Evolutionary conservation across 23 red algal genomes (phyloP).

Genomic region (Chondrus crispus): DNA sequence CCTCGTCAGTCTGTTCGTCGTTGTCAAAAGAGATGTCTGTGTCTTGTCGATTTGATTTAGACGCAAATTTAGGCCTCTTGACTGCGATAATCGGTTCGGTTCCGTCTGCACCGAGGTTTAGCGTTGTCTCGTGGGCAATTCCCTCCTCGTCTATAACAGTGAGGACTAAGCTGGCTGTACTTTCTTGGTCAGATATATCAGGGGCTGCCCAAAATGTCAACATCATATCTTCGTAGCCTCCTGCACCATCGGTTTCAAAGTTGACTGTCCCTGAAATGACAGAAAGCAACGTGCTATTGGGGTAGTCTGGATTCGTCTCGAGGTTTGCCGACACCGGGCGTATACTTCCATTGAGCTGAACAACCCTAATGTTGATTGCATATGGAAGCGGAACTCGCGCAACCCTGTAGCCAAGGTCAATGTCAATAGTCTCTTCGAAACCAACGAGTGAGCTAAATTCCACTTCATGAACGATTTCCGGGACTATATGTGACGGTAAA

Average conservation of each 20-base stretch:
- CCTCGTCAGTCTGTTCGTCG: background rate
- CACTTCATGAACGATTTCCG: too few species aligned
- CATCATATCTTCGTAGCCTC: background rate
- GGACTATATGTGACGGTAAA: too few species aligned
- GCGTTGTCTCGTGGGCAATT: conserved; percentile 6
- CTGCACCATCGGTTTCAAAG: background rate
- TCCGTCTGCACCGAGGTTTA: background rate
- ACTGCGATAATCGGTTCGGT: conserved; percentile 36
- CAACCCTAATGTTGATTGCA: conserved; percentile 16
- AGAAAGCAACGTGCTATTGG: background rate
- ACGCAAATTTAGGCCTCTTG: background rate
- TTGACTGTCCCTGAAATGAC: background rate
- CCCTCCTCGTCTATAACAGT: conserved; percentile 28
- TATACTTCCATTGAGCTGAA: background rate
- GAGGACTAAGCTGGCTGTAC: conserved; percentile 29
- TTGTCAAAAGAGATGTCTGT: conserved; percentile 25
- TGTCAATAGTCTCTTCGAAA: conserved; percentile 22
- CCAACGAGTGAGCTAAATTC: too few species aligned
- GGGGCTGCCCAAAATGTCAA: conserved; percentile 50
- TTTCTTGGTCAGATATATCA: background rate
- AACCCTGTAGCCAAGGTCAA: conserved; percentile 26
- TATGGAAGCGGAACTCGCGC: conserved; percentile 56
- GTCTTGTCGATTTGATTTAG: conserved; percentile 22
- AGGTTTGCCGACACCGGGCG: conserved; percentile 26
- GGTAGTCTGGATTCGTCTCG: conserved; percentile 28